Conservation (phyloP, 2,329 filamentous ascomycete species). For the Gnomoniopsis smithogilvyi region DNA sequence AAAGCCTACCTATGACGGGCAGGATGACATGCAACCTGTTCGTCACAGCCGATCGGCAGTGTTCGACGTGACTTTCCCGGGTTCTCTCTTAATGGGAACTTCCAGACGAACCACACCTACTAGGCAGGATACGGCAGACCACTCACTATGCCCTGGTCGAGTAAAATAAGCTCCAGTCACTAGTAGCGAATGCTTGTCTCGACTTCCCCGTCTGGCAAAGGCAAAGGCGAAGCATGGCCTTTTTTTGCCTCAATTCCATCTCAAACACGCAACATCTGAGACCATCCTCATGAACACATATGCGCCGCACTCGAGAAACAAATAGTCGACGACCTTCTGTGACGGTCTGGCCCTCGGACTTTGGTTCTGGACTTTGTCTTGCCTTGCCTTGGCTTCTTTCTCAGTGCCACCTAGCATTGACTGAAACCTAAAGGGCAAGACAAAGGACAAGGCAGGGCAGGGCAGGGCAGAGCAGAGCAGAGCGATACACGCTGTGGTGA, state of each 20-base stretch:
- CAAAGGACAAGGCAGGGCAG: background rate
- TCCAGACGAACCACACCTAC: too few species aligned
- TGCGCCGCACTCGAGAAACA: background rate
- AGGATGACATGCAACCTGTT: background rate
- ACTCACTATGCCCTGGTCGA: background rate
- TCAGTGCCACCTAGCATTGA: background rate
- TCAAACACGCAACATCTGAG: background rate
- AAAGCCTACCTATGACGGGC: too few species aligned
- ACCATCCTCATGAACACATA: background rate
- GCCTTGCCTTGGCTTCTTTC: background rate
- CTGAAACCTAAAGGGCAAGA: background rate
- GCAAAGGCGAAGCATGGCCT: background rate
- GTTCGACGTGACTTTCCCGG: background rate
- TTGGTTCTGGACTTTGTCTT: background rate
- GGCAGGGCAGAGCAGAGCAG: slow-evolving; percentile 7
- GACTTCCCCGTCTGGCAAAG: too few species aligned
- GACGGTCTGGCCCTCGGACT: too few species aligned
- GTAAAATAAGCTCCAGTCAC: background rate
- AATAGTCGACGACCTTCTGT: background rate
- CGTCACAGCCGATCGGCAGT: background rate
- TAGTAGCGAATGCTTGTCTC: background rate
- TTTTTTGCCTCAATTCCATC: background rate
- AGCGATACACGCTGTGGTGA: slow-evolving; percentile 1
- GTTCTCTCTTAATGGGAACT: background rate
- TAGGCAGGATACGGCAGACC: background rate